Percentiles rank a stretch among this genome's conserved stretches.
Conservation (phyloP, 2,329 filamentous ascomycete species). For the Polytolypa hystricis region DNA sequence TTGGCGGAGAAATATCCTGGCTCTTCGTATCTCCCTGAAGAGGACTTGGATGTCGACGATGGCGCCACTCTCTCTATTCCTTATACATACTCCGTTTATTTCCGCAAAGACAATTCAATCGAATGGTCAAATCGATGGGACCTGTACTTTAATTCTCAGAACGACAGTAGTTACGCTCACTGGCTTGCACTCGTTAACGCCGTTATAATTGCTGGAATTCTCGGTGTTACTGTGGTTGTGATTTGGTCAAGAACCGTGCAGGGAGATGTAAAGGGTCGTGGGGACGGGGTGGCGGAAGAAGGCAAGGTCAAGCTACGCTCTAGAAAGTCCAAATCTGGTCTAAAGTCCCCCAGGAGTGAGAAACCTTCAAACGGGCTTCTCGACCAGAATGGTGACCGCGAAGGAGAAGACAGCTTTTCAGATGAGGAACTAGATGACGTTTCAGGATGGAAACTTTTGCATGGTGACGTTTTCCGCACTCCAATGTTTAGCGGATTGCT, state of each 20-base stretch:
- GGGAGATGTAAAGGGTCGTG: constrained; percentile 65
- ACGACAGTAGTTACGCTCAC: constrained; percentile 69
- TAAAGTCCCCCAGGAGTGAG: constrained; percentile 33
- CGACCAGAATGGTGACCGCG: constrained; percentile 39
- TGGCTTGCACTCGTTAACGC: constrained; percentile 86
- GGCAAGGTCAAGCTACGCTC: constrained; percentile 47
- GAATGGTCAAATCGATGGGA: constrained; percentile 84
- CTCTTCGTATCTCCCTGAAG: constrained; percentile 48
- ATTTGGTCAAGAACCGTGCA: constrained; percentile 69
- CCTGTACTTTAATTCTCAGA: constrained; percentile 78
- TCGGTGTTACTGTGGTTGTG: constrained; percentile 69
- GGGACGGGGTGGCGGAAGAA: constrained; percentile 55
- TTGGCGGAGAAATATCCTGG: constrained; percentile 45
- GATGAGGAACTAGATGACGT: constrained; percentile 73
- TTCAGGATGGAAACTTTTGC: constrained; percentile 78
- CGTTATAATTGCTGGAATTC: constrained; percentile 65
- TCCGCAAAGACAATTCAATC: constrained; percentile 66
- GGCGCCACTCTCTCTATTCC: constrained; percentile 60
- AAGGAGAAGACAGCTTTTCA: constrained; percentile 45
- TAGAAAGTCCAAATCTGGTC: constrained; percentile 33
- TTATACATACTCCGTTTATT: constrained; percentile 85
- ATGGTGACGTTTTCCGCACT: constrained; percentile 76
- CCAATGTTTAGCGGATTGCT: constrained; percentile 61
- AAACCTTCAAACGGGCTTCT: constrained; percentile 45
- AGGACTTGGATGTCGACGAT: constrained; percentile 49